Conservation (phyloP, 495 filamentous ascomycete species). For the Paragyromitra xinjiangensis region DNA sequence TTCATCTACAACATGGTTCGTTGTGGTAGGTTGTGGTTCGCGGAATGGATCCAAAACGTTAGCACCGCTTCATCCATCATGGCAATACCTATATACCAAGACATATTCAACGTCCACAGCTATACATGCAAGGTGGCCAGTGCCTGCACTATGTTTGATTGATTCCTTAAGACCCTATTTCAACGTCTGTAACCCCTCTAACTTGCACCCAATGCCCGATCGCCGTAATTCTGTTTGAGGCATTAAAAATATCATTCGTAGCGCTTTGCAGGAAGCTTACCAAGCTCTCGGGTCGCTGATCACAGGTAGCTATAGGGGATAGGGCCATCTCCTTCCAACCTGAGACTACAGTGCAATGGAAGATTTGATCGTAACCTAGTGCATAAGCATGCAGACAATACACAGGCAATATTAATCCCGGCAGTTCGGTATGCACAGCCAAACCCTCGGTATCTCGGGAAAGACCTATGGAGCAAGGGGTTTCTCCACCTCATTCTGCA, state of each 20-base stretch:
- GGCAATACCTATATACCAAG: background rate
- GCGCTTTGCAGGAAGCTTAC: conserved; percentile 7
- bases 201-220: background rate
- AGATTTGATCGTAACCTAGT: conserved; percentile 6
- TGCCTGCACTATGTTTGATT: conserved; percentile 6
- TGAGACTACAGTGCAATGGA: conserved; percentile 10
- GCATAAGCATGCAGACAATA: conserved; percentile 1
- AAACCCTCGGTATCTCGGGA: conserved; percentile 4
- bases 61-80: background rate
- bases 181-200: conserved; percentile 1
- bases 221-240: conserved; percentile 1
- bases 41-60: background rate
- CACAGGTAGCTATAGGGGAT: background rate
- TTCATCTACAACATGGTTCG: background rate
- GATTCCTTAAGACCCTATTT: conserved; percentile 8
- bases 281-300: background rate
- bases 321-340: conserved; percentile 13
- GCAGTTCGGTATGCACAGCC: conserved; percentile 1
- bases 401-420: background rate
- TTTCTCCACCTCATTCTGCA: background rate
- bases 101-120: background rate
- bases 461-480: background rate
- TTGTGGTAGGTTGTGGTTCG: background rate
- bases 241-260: conserved; percentile 20
- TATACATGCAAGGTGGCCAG: conserved; percentile 6